Evolutionary conservation across 1,139 yeast species (phyloP).

Genomic region (Lodderomyces jiufengensis): DNA sequence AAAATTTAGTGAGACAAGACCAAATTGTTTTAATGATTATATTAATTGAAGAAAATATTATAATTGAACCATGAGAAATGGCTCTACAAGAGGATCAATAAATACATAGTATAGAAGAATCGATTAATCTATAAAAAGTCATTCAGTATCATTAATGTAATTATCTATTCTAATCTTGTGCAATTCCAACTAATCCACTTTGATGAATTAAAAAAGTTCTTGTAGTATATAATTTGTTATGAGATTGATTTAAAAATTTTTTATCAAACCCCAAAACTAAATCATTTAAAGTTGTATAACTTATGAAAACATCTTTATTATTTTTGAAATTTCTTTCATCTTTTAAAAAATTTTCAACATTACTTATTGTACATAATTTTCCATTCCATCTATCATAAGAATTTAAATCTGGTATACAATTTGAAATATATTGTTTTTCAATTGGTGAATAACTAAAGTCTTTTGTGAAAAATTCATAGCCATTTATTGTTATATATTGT

Average conservation of each 20-base stretch:
- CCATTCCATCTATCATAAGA: conserved; percentile 42
- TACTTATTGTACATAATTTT: conserved; percentile 28
- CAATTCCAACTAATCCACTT: conserved; percentile 37
- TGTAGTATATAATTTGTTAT: conserved; percentile 5
- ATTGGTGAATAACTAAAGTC: conserved; percentile 25
- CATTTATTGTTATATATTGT: conserved; percentile 13
- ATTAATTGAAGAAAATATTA: no score
- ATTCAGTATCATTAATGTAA: no score
- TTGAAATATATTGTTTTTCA: conserved; percentile 37
- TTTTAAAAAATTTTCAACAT: conserved; percentile 21
- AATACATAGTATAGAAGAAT: no score
- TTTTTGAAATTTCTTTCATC: conserved; percentile 12
- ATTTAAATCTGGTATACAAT: conserved; percentile 39
- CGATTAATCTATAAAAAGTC: no score
- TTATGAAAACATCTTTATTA: conserved; percentile 12
- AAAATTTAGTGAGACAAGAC: no score
- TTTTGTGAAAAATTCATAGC: conserved; percentile 20
- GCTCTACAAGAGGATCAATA: no score
- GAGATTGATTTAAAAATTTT: conserved; percentile 2
- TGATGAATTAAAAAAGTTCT: conserved; percentile 27
- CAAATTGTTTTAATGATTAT: no score
- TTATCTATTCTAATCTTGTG: no score
- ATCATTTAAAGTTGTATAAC: conserved; percentile 11
- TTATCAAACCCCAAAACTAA: conserved; percentile 17
- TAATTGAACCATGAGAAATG: no score